These are phyloP conservation scores for Mychonastes homosphaera DNA, from an alignment of 139 green algal genomes.

Conservation along the genomic window DNA sequence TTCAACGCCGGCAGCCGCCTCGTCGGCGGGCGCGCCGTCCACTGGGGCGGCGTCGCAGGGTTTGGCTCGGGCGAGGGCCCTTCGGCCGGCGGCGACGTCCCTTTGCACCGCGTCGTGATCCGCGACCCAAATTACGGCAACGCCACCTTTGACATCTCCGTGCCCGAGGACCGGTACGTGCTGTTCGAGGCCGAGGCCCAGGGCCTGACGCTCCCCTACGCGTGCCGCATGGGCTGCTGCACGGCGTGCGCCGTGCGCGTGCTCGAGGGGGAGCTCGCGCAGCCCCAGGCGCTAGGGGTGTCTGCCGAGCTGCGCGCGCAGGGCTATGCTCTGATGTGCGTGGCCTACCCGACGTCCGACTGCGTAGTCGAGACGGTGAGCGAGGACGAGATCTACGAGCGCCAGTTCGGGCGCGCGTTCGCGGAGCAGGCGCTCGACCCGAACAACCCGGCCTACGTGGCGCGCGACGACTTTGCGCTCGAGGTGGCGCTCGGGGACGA, in stretches of 20 bases:
- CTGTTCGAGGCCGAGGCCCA: conserved; percentile 87
- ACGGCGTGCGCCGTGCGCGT: conserved; percentile 90
- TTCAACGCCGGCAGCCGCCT: conserved; percentile 83
- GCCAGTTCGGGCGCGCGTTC: conserved; percentile 87
- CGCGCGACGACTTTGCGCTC: conserved; percentile 85
- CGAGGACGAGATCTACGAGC: conserved; percentile 95
- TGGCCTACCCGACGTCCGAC: conserved; percentile 64
- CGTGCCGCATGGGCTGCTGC: conserved; percentile 96
- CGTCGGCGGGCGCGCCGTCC: conserved; percentile 55
- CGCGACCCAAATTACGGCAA: conserved; percentile 33
- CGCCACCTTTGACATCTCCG: background rate
- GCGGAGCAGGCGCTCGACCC: conserved; percentile 59
- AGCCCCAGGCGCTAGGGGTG: conserved; percentile 65
- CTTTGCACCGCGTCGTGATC: conserved; percentile 69
- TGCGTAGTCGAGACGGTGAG: conserved; percentile 64
- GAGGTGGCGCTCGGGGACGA: conserved; percentile 78
- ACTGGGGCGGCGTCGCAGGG: conserved; percentile 55
- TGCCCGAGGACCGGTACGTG: conserved; percentile 57
- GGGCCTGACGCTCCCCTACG: conserved; percentile 83
- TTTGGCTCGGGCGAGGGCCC: conserved; percentile 65
- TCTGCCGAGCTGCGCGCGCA: conserved; percentile 47
- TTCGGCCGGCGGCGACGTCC: conserved; percentile 24
- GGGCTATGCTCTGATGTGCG: conserved; percentile 94
- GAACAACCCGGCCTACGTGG: conserved; percentile 30
- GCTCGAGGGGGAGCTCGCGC: conserved; percentile 51